These are phyloP conservation scores for Teunomyces barrocoloradensis DNA, from an alignment of 805 yeast species.

Conservation along the genomic window DNA sequence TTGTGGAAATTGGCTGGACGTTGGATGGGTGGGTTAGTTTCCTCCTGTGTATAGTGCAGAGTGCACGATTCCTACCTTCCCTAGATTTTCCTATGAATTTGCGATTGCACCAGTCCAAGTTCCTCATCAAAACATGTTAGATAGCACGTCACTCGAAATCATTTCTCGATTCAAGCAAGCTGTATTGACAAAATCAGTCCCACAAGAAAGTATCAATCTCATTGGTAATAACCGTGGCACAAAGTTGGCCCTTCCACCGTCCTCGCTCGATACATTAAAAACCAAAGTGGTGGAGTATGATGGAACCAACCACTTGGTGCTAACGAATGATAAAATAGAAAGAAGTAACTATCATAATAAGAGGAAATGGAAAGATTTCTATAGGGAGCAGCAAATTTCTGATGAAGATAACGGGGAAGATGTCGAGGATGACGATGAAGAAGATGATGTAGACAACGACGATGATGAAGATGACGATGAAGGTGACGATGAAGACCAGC, in stretches of 20 bases:
- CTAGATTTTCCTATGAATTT: neutral
- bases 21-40: no score
- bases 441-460: slow-evolving; percentile 10
- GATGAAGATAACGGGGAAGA: slow-evolving; percentile 6
- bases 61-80: neutral
- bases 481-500: slow-evolving; percentile 13
- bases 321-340: slow-evolving; percentile 35
- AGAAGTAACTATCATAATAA: slow-evolving; percentile 25
- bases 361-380: slow-evolving; percentile 36
- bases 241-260: slow-evolving; percentile 20
- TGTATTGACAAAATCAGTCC: slow-evolving; percentile 17
- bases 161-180: slow-evolving; percentile 40
- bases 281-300: slow-evolving; percentile 40
- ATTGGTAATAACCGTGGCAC: slow-evolving; percentile 29
- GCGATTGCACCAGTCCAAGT: neutral
- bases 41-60: no score
- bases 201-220: slow-evolving; percentile 6
- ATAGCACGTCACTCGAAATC: slow-evolving; percentile 35
- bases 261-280: slow-evolving; percentile 19
- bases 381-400: slow-evolving; percentile 9
- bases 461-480: slow-evolving; percentile 10
- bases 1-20: no score
- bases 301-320: slow-evolving; percentile 34
- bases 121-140: slow-evolving; percentile 27
- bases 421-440: slow-evolving; percentile 9